Evolutionary conservation across 2,329 filamentous ascomycete species (phyloP), one percentile per base, ranked within the genome.

Genomic region (Trichophyton rubrum): DNA sequence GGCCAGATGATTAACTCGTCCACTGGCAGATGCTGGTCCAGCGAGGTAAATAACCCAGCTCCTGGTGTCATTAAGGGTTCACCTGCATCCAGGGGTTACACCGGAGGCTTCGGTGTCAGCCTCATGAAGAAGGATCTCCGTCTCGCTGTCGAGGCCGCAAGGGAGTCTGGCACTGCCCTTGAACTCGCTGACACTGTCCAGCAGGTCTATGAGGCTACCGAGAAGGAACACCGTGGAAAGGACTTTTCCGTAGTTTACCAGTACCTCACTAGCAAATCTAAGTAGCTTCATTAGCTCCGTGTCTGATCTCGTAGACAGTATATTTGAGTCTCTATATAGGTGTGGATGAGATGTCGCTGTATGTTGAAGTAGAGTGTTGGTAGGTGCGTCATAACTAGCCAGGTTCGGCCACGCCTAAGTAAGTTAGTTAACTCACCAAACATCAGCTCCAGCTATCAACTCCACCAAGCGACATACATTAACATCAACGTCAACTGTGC

Each of bases 11-110:
- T 99, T 77, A 97, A 96, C 71, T 87, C 88, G 2, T 93, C 89
- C 67, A 96, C 92, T 0, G 93, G 93, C n/a, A 84, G 81, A 65
- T 97, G 91, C 79, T 99, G 93, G 93, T 90, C 92, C 0, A 93
- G 87, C 68, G 91, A 96, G 75, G 79, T 95, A 64, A 99, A 99
- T 75, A 97, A 97, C 71, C 93, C 93, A 0, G 90, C 97, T 2
- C 85, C 85, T 9, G 91, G 90, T 13, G 90, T 96, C 0, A 80
- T 92, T 22, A 84, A 86, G 63, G 83, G 81, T 0, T 83, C 89
- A 1, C 90, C 92, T 0, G 87, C 90, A 0, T 82, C 80, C 60
- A 80, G 87, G 61, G 90, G 87, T 59, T 99, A 90, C 68, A 74
- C 77, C 17, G 89, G 89, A 53, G 89, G 89, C 0, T 93, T 92